phyloP scores from a whole-genome alignment of 1,284 basidiomycete genomes.

The Golubevia sp. region DNA sequence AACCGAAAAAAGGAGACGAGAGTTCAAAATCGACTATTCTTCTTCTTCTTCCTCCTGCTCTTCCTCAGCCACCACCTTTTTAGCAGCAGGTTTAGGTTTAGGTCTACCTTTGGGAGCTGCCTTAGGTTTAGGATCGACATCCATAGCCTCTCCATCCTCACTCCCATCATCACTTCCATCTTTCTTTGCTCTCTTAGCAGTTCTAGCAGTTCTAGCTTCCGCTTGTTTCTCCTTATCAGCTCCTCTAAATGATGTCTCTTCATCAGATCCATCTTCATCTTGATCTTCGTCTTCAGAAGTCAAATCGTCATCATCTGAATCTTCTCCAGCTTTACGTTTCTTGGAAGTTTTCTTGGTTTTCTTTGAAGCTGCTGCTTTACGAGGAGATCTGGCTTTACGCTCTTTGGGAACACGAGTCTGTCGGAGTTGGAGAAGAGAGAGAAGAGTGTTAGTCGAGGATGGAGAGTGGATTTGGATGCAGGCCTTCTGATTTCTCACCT shows the following conservation, averaged over 20 bases:
- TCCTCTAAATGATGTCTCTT: neutral
- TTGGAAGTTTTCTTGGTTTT: constrained; percentile 7
- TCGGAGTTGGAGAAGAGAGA: neutral
- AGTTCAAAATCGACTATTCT: neutral
- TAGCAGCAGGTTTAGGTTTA: too few relatives aligned
- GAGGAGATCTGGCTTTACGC: neutral
- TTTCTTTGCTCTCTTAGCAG: neutral
- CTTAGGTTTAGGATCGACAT: too few relatives aligned
- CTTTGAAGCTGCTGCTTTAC: neutral
- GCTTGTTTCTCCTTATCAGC: neutral
- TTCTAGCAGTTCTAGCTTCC: neutral
- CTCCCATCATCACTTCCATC: constrained; percentile 12
- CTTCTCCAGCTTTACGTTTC: constrained; percentile 2
- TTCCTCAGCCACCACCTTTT: too few relatives aligned
- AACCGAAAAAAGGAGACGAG: neutral
- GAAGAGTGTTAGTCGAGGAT: neutral
- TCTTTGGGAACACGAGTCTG: neutral
- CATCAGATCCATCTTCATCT: constrained; percentile 10
- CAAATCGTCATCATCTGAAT: constrained; percentile 9
- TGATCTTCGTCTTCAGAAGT: constrained; percentile 2
- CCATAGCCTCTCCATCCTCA: constrained; percentile 5
- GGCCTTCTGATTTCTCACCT: neutral
- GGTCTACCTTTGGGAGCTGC: neutral
- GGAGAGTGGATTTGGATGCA: neutral
- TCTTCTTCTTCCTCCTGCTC: too few relatives aligned